Conservation (phyloP, 192 early-diverging fungal species). For the Coemansia sp. region DNA sequence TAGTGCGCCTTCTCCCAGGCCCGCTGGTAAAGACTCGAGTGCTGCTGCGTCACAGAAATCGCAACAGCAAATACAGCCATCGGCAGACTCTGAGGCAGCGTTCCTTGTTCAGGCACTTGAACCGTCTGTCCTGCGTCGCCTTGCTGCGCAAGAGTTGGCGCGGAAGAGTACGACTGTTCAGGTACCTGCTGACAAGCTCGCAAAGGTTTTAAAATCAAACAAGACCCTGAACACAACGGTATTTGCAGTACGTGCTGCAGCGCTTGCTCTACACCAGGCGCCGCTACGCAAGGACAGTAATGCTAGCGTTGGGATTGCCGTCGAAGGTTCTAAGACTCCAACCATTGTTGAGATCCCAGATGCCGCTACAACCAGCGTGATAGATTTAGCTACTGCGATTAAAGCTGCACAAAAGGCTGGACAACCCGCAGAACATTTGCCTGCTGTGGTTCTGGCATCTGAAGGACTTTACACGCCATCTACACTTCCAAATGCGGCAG, state of each 20-base stretch:
- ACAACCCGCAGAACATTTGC: not conserved
- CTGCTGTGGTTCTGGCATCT: conserved; percentile 24
- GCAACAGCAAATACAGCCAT: conserved; percentile 4
- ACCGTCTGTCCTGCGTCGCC: conserved; percentile 41
- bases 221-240: conserved; percentile 17
- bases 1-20: not conserved
- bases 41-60: not conserved
- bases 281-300: conserved; percentile 56
- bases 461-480: conserved; percentile 53
- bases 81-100: conserved; percentile 30
- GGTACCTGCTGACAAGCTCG: conserved; percentile 35
- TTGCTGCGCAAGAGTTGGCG: conserved; percentile 40
- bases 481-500: conserved; percentile 58
- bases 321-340: conserved; percentile 52
- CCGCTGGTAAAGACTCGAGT: not conserved
- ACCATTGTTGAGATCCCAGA: conserved; percentile 28
- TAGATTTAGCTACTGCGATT: conserved; percentile 31
- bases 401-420: conserved; percentile 15
- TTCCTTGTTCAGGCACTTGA: conserved; percentile 50
- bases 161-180: conserved; percentile 39
- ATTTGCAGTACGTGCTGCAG: conserved; percentile 38
- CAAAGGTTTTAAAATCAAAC: conserved; percentile 23
- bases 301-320: conserved; percentile 60
- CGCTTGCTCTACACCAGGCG: conserved; percentile 42
- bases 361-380: conserved; percentile 24